phyloP scores from a whole-genome alignment of 225 moss, liverwort and hornwort genomes.

The Asterella californica region DNA sequence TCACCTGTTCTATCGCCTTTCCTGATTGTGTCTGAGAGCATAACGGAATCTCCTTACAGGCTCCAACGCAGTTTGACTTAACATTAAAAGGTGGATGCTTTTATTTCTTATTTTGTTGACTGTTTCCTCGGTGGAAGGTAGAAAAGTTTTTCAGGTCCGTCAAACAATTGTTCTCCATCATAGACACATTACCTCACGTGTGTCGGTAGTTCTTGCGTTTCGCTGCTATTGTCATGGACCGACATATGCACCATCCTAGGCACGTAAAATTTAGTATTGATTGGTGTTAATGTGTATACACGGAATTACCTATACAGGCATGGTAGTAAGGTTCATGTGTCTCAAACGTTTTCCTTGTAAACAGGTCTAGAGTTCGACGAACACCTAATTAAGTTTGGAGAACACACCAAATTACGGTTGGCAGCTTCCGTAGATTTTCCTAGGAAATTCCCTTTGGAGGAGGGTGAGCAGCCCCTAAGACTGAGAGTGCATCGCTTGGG shows the following conservation, averaged over 20 bases:
- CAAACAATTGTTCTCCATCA: too few relatives aligned
- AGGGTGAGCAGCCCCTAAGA: constrained; percentile 79
- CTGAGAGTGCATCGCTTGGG: constrained; percentile 73
- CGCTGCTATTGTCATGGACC: too few relatives aligned
- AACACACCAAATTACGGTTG: constrained; percentile 75
- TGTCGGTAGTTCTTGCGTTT: too few relatives aligned
- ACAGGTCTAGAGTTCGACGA: constrained; percentile 95
- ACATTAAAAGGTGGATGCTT: background rate
- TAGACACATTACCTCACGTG: too few relatives aligned
- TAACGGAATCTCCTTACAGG: background rate
- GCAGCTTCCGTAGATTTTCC: constrained; percentile 87
- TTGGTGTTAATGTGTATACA: background rate
- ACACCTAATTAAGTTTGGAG: constrained; percentile 64
- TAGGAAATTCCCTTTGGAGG: constrained; percentile 73
- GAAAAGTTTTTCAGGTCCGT: too few relatives aligned
- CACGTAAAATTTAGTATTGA: background rate
- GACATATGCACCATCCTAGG: background rate
- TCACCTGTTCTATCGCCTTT: background rate
- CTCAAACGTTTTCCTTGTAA: background rate
- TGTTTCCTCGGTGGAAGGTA: background rate
- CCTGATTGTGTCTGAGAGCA: background rate
- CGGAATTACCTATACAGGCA: background rate
- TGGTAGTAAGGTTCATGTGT: background rate
- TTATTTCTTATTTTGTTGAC: background rate
- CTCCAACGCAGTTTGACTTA: background rate